Percentiles rank a stretch among this genome's conserved stretches.
These are phyloP conservation scores for Helicocarpus griseus DNA, from an alignment of 2,329 filamentous ascomycete genomes.

Conservation along the genomic window DNA sequence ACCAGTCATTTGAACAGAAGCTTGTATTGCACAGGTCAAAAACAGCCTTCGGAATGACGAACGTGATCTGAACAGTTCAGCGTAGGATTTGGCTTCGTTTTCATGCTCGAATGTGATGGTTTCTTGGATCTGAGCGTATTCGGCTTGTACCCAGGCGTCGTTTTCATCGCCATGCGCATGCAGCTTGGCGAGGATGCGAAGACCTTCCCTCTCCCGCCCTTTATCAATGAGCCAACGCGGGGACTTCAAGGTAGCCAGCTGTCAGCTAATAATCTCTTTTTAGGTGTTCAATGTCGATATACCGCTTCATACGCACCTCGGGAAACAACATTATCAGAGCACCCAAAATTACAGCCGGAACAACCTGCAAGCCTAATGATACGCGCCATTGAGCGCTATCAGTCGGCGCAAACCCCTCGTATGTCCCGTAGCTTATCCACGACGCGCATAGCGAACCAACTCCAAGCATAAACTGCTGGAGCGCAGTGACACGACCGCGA, in stretches of 20 bases:
- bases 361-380: conserved; percentile 58
- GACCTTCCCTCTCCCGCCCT: conserved; percentile 53
- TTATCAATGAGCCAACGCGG: conserved; percentile 69
- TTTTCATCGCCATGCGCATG: conserved; percentile 58
- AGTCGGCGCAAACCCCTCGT: conserved; percentile 39
- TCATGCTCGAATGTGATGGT: conserved; percentile 57
- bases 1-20: conserved; percentile 66
- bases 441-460: conserved; percentile 62
- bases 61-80: conserved; percentile 56
- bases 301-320: conserved; percentile 37
- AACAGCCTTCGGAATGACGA: conserved; percentile 64
- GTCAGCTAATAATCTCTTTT: not conserved
- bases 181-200: conserved; percentile 57
- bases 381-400: conserved; percentile 51
- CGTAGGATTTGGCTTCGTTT: conserved; percentile 59
- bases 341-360: conserved; percentile 57
- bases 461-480: conserved; percentile 78
- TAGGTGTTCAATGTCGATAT: not conserved
- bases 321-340: conserved; percentile 63
- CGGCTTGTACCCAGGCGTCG: conserved; percentile 61
- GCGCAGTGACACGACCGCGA: conserved; percentile 61
- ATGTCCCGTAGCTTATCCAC: conserved; percentile 62
- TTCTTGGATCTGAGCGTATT: conserved; percentile 62
- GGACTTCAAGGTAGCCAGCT: conserved; percentile 24
- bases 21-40: conserved; percentile 59